A percentile compares a stretch with the other conserved stretches of the same genome.
Conservation (phyloP, 345 rosid genomes). For the Lepidium aucheri region DNA sequence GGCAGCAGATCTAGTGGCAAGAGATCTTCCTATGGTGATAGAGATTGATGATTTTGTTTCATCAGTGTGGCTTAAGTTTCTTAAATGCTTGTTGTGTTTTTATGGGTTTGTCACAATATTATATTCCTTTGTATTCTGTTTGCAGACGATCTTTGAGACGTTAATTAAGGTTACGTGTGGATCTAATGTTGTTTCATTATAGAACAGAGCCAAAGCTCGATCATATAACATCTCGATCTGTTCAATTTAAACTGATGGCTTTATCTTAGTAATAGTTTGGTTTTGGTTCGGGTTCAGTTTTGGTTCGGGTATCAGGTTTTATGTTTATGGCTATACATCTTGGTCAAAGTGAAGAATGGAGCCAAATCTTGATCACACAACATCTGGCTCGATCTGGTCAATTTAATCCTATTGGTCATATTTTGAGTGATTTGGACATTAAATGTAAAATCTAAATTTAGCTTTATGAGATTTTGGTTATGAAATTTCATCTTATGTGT, state of each 20-base stretch:
- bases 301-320: too few species aligned
- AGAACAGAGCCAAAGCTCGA: too few species aligned
- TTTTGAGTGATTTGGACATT: neutral
- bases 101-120: neutral
- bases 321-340: too few species aligned
- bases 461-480: neutral
- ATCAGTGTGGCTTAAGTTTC: neutral
- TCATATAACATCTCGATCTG: neutral
- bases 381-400: neutral
- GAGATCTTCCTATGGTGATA: conserved; percentile 18
- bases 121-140: neutral
- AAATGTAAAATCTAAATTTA: neutral
- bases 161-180: neutral
- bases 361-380: neutral
- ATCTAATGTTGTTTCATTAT: neutral
- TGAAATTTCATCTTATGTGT: conserved; percentile 1
- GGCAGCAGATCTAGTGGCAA: conserved; percentile 13
- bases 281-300: too few species aligned
- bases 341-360: neutral
- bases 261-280: too few species aligned
- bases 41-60: conserved; percentile 9
- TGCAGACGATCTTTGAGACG: neutral
- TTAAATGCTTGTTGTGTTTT: neutral
- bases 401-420: neutral
- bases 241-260: neutral